phyloP scores from a whole-genome alignment of 2,329 filamentous ascomycete species.

The Catunica adiposa region DNA sequence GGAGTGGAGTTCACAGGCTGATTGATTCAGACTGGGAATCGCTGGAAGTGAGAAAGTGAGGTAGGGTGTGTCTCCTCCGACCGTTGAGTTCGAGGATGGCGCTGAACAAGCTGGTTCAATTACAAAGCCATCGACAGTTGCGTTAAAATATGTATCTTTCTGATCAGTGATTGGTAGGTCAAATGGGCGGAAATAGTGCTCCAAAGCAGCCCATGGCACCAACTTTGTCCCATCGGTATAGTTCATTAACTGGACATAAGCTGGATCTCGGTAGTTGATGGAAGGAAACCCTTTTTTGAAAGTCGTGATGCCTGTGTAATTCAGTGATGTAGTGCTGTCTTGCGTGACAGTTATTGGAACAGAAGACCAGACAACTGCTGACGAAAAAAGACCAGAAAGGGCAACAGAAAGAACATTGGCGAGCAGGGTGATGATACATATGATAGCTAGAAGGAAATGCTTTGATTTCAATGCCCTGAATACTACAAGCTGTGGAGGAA shows the following conservation, averaged over 20 bases:
- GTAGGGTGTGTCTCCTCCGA: not conserved
- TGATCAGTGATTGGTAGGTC: not conserved
- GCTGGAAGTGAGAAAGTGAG: not conserved
- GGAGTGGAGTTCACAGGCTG: too few relatives aligned
- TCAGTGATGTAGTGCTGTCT: not conserved
- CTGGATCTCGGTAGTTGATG: constrained; percentile 17
- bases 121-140: not conserved
- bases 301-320: not conserved
- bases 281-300: constrained; percentile 20
- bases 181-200: constrained; percentile 33
- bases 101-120: not conserved
- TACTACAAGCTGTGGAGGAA: constrained; percentile 36
- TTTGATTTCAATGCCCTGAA: constrained; percentile 27
- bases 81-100: not conserved
- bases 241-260: constrained; percentile 24
- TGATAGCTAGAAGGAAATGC: constrained; percentile 29
- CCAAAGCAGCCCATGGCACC: constrained; percentile 31
- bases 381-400: constrained; percentile 33
- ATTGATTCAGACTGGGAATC: not conserved
- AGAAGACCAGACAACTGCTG: constrained; percentile 17
- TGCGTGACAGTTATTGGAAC: not conserved
- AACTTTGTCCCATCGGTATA: constrained; percentile 26
- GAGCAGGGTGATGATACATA: constrained; percentile 32
- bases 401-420: constrained; percentile 38
- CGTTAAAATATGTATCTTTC: not conserved